Evolutionary conservation across 2,329 filamentous ascomycete species (phyloP).

Genomic region (Fulvia fulva): DNA sequence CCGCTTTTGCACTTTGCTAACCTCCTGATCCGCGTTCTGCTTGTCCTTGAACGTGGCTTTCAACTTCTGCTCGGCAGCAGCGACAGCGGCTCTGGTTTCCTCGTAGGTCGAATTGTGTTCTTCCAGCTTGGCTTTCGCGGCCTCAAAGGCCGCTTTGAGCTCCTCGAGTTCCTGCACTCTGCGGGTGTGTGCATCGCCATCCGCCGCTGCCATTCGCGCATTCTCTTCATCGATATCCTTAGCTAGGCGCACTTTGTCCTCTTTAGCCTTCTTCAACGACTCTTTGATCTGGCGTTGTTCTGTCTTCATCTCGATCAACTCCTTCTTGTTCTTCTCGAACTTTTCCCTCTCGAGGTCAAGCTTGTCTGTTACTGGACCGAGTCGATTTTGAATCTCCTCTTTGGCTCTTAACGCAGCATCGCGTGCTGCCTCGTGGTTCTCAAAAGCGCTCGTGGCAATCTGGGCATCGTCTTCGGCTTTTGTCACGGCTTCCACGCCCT

Average conservation of each 20-base stretch:
- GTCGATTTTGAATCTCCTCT: constrained; percentile 32
- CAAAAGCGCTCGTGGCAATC: constrained; percentile 40
- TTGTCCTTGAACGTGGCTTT: constrained; percentile 34
- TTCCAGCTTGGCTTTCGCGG: constrained; percentile 30
- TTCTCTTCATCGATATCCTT: constrained; percentile 53
- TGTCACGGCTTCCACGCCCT: constrained; percentile 45
- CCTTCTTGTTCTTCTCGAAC: constrained; percentile 40
- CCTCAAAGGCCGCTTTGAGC: constrained; percentile 30
- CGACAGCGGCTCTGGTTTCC: constrained; percentile 33
- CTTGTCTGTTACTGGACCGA: constrained; percentile 45
- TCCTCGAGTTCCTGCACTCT: constrained; percentile 37
- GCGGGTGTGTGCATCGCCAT: constrained; percentile 64
- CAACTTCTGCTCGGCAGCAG: constrained; percentile 30
- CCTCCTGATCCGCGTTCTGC: constrained; percentile 25
- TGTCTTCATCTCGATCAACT: constrained; percentile 30
- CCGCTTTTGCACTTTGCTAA: constrained; percentile 45
- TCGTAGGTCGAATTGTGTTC: constrained; percentile 38
- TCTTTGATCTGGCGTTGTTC: constrained; percentile 64
- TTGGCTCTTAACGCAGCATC: constrained; percentile 36
- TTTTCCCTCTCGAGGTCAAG: constrained; percentile 49
- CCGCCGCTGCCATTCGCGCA: constrained; percentile 55
- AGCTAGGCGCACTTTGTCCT: constrained; percentile 40
- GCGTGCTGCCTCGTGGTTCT: constrained; percentile 40
- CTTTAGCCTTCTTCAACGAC: constrained; percentile 53
- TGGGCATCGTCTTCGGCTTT: constrained; percentile 42